phyloP scores from a whole-genome alignment of 2,329 filamentous ascomycete species.

The Geosmithia putterillii region DNA sequence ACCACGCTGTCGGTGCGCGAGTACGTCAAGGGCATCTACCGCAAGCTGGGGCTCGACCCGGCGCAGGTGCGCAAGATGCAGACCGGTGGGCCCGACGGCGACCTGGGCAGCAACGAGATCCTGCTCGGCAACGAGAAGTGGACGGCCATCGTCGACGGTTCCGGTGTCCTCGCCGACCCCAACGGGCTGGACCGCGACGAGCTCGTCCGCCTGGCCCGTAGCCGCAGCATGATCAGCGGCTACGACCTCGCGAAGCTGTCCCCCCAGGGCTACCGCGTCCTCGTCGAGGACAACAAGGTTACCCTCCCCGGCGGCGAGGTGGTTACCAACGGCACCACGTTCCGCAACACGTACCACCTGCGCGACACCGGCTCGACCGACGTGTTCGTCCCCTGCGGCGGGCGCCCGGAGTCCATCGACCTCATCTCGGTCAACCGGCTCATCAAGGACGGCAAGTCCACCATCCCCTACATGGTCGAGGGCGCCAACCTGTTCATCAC shows the following conservation, averaged over 20 bases:
- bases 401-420: constrained; percentile 92
- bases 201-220: constrained; percentile 71
- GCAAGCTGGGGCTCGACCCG: constrained; percentile 84
- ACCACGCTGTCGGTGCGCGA: constrained; percentile 93
- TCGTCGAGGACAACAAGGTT: constrained; percentile 83
- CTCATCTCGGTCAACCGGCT: constrained; percentile 76
- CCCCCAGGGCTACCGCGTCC: constrained; percentile 74
- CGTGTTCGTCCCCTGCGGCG: constrained; percentile 89
- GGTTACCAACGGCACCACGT: constrained; percentile 80
- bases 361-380: constrained; percentile 68
- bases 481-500: constrained; percentile 98
- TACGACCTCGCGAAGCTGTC: constrained; percentile 83
- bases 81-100: constrained; percentile 92
- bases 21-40: constrained; percentile 93
- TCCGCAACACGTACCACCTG: constrained; percentile 96
- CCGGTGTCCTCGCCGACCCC: constrained; percentile 87
- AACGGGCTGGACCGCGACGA: constrained; percentile 79
- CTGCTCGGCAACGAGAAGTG: constrained; percentile 93
- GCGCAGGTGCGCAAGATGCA: constrained; percentile 84
- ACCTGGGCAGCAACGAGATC: constrained; percentile 96
- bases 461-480: constrained; percentile 91
- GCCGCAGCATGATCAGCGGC: constrained; percentile 77
- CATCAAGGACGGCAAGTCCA: constrained; percentile 78
- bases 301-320: constrained; percentile 80
- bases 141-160: constrained; percentile 87